Base-by-base conservation (phyloP, 202 grass and related monocot species). In the Sporobolus alterniflorus region DNA sequence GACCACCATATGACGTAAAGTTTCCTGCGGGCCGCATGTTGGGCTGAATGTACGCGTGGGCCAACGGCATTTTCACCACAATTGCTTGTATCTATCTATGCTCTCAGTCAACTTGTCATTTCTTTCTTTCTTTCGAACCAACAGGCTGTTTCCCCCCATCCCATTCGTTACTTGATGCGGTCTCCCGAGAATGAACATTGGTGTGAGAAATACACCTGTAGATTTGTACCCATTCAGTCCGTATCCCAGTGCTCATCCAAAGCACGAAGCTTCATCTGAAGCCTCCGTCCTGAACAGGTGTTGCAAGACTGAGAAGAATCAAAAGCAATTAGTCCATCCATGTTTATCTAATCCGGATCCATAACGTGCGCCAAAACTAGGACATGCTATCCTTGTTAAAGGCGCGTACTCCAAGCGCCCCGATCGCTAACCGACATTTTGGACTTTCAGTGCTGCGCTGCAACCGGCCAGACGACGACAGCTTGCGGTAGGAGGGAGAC, bases 261-360 rank as follows among this genome's bases (percentile, higher is more conserved):
- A 42, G 13, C 12, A 67, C 49, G 76, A 86, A 86, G 84, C 84
- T 86, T 80, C 84, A 49, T 7, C 47, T 47, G 60, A 86, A 79
- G 57, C 48, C 13, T 32, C 69, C 24, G n/a, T 2, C 20, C 42
- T 55, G 11, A 17, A 74, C 76, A 67, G 48, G 70, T 86, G 84
- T 57, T 34, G 36, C 40, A 32, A 26, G 3, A 32, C 7, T 16
- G 4, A 55, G 2, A 28, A 31, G 14, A 66, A 46, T 14, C 39
- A 28, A 30, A 30, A 33, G 4, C 46, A 28, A 57, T 33, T 25
- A 72, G 17, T 51, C 43, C 3, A 11, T 36, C 18, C 26, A 18
- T 68, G 48, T 24, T 59, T 68, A 84, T 59, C 66, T 64, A 65
- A 73, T 57, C 74, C 4, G 59, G 74, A 78, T 88, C 74, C 80